A percentile compares a stretch with the other conserved stretches of the same genome.
These are phyloP conservation scores for Fusarium pseudonygamai DNA, from an alignment of 2,329 filamentous ascomycete genomes.

Conservation along the genomic window DNA sequence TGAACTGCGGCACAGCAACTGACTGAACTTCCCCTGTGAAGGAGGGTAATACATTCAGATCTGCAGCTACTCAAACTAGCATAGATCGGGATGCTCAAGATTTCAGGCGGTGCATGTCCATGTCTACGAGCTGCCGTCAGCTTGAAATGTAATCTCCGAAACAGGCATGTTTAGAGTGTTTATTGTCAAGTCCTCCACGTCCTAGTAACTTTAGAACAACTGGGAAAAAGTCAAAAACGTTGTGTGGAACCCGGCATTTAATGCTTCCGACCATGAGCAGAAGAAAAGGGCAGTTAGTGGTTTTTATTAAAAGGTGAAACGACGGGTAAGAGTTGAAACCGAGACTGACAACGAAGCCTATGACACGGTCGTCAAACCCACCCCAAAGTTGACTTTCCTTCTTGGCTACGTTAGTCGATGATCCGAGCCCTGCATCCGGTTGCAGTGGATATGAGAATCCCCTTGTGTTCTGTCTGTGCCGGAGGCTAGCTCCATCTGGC, in stretches of 20 bases:
- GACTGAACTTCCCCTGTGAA: not conserved
- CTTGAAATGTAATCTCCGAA: not conserved
- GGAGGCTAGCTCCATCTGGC: constrained; percentile 35
- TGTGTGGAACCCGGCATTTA: not conserved
- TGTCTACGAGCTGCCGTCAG: not conserved
- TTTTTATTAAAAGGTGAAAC: constrained; percentile 19
- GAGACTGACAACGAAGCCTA: constrained; percentile 9
- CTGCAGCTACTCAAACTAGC: not conserved
- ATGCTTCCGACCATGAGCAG: not conserved
- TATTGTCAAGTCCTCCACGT: not conserved
- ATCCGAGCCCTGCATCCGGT: constrained; percentile 28
- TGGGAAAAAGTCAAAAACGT: not conserved
- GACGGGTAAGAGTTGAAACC: constrained; percentile 5
- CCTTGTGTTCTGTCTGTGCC: not conserved
- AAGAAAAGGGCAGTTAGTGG: not conserved
- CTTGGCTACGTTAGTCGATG: constrained; percentile 10
- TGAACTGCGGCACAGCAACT: constrained; percentile 12
- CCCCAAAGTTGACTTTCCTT: not conserved
- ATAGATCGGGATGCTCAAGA: not conserved
- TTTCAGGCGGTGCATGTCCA: not conserved
- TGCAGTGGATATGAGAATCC: constrained; percentile 18
- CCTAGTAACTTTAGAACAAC: not conserved
- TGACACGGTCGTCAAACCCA: constrained; percentile 12
- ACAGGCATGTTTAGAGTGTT: not conserved
- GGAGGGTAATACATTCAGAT: constrained; percentile 1